Conservation (phyloP, 2,329 filamentous ascomycete genomes). For the Cytospora mali region DNA sequence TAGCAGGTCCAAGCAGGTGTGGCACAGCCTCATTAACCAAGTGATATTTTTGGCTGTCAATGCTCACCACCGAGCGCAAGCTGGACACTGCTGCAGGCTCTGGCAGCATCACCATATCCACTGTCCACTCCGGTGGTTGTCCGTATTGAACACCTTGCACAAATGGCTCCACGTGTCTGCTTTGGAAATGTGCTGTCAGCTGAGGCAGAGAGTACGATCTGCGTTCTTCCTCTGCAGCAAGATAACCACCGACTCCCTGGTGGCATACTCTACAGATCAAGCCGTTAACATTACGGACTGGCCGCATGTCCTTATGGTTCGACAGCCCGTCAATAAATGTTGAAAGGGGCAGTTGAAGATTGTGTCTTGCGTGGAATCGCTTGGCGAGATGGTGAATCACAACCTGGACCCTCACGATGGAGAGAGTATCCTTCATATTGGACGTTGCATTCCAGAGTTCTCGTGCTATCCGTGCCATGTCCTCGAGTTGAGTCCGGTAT, state of each 20-base stretch:
- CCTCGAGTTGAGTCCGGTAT: slow-evolving; percentile 52
- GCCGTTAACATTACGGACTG: slow-evolving; percentile 55
- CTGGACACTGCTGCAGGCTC: slow-evolving; percentile 38
- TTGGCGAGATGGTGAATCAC: slow-evolving; percentile 65
- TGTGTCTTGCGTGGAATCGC: slow-evolving; percentile 60
- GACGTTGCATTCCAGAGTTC: slow-evolving; percentile 65
- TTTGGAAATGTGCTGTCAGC: slow-evolving; percentile 62
- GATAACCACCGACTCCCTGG: slow-evolving; percentile 38
- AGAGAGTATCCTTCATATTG: slow-evolving; percentile 62
- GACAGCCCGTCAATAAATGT: slow-evolving; percentile 63
- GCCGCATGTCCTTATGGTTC: slow-evolving; percentile 59
- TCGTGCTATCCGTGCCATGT: slow-evolving; percentile 57
- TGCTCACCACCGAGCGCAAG: slow-evolving; percentile 35
- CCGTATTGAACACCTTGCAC: slow-evolving; percentile 30
- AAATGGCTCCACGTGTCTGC: slow-evolving; percentile 41
- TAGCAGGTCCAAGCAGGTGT: slow-evolving; percentile 34
- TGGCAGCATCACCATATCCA: slow-evolving; percentile 50
- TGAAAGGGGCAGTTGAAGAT: slow-evolving; percentile 56
- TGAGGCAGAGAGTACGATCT: slow-evolving; percentile 58
- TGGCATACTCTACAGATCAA: slow-evolving; percentile 60
- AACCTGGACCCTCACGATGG: slow-evolving; percentile 63
- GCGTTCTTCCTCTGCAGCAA: slow-evolving; percentile 37
- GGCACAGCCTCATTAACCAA: slow-evolving; percentile 46
- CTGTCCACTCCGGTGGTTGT: slow-evolving; percentile 45
- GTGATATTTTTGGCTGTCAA: slow-evolving; percentile 38